Evolutionary conservation across 108 stramenopile species (phyloP), one percentile per base, ranked within the genome.

Genomic region (Aurantiochytrium sp.): DNA sequence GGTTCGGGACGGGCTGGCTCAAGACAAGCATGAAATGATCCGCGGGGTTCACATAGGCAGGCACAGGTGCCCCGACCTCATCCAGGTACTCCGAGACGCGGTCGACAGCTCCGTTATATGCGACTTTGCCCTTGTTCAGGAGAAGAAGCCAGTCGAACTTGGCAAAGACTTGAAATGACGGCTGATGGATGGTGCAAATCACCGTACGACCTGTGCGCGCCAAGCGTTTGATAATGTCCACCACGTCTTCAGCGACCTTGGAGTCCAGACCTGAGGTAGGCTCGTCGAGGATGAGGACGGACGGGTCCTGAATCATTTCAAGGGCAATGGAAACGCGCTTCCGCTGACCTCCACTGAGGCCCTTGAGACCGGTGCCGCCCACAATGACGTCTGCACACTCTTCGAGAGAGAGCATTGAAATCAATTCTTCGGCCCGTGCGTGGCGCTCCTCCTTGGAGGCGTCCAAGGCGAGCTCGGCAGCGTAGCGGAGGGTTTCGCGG

Each of bases 181-280:
- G 91, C 53, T 91, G 91, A 43, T 91, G 91, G 55, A 91, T 88
- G 10, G 89, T 88, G 69, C 89, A 90, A 47, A 91, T 58, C 44
- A 91, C 42, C 0, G 89, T 89, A 43, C 90, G 45, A 5, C 64
- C 89, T 6, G 45, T 59, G 49, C 29, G 59, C 35, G 64, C 71
- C 12, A 89, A 71, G 19, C 6, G 21, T 28, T 89, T 89, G 72
- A 89, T 53, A 71, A 64, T 60, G 44, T 60, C 47, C 44, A 87
- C 59, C 18, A 90, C 43, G 47, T 87, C 60, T 29, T 51, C n/a
- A 16, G 91, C 87, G 0, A 87, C 87, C 58, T 53, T 51, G 59
- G 72, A 58, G 83, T 92, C 91, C 5, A 92, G 58, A 5, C 92
- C 92, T 19, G 91, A 90, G 49, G 92, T 93, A 19, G 91, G 90